phyloP scores from a whole-genome alignment of 257 asterid species.

The Solanum paucissectum region DNA sequence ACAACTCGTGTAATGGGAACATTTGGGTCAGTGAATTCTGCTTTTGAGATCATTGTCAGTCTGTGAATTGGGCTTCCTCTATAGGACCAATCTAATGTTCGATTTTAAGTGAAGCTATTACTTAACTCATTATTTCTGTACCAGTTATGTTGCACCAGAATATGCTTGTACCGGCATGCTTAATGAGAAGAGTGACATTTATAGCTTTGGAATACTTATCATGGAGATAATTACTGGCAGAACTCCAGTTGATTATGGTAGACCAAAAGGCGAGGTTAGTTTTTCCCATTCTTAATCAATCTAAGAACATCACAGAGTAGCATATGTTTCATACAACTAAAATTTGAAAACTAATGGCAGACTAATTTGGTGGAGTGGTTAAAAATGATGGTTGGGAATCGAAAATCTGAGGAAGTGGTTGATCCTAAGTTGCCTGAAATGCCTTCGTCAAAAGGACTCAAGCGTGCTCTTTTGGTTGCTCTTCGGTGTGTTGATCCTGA shows the following conservation, averaged over 20 bases:
- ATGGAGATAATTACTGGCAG: constrained; percentile 92
- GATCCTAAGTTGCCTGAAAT: constrained; percentile 75
- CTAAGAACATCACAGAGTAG: not conserved
- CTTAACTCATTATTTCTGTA: not conserved
- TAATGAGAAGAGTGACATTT: constrained; percentile 84
- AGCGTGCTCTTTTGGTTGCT: constrained; percentile 83
- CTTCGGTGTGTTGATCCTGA: constrained; percentile 96
- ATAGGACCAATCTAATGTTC: not conserved
- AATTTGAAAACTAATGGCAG: constrained; percentile 27
- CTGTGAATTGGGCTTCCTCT: not conserved
- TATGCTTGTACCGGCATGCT: constrained; percentile 95
- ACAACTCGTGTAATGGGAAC: constrained; percentile 98
- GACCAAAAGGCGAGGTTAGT: constrained; percentile 78
- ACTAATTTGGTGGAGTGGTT: constrained; percentile 88
- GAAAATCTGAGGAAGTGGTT: constrained; percentile 85
- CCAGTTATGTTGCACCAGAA: constrained; percentile 94
- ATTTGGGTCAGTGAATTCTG: constrained; percentile 54
- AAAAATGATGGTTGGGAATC: constrained; percentile 73
- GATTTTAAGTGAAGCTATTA: not conserved
- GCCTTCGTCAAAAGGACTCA: constrained; percentile 72
- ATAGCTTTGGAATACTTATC: constrained; percentile 86
- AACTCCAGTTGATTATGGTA: constrained; percentile 76
- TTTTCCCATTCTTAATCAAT: not conserved
- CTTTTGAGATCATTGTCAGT: not conserved
- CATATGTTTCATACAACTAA: not conserved